These are phyloP conservation scores for Ogataea angusta DNA, from an alignment of 805 yeast species.

Conservation along the genomic window DNA sequence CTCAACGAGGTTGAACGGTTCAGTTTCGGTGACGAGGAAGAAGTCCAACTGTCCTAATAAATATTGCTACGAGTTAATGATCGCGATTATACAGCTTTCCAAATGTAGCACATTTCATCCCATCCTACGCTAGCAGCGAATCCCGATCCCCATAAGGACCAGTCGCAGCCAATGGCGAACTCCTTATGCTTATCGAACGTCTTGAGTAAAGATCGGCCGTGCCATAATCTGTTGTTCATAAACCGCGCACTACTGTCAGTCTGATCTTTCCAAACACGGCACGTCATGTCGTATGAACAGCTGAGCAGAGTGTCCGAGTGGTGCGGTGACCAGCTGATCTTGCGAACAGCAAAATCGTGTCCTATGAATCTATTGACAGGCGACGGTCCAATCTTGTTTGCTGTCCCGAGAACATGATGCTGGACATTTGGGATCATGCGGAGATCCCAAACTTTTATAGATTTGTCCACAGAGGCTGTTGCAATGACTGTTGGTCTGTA, in stretches of 20 bases:
- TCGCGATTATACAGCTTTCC: constrained; percentile 56
- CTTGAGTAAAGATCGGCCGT: constrained; percentile 50
- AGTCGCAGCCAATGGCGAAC: constrained; percentile 90
- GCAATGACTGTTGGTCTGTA: constrained; percentile 78
- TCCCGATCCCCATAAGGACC: constrained; percentile 96
- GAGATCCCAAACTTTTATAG: constrained; percentile 83
- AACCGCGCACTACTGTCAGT: constrained; percentile 56
- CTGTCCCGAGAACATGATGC: constrained; percentile 37
- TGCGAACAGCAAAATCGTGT: constrained; percentile 85
- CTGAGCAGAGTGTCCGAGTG: constrained; percentile 63
- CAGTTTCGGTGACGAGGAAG: constrained; percentile 22
- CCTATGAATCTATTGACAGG: constrained; percentile 79
- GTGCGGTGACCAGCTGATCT: constrained; percentile 89
- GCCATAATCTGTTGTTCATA: constrained; percentile 46
- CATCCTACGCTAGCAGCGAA: constrained; percentile 94
- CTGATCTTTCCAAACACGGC: constrained; percentile 78
- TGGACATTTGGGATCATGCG: constrained; percentile 51
- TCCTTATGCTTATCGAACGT: constrained; percentile 73
- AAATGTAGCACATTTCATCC: constrained; percentile 92
- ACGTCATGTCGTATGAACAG: constrained; percentile 90
- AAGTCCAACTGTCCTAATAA: constrained; percentile 18
- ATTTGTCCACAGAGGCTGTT: constrained; percentile 88
- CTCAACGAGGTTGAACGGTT: constrained; percentile 45
- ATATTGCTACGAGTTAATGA: constrained; percentile 1
- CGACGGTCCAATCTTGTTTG: constrained; percentile 51